phyloP scores from a whole-genome alignment of 2,329 filamentous ascomycete species.

The Zasmidium cellare region DNA sequence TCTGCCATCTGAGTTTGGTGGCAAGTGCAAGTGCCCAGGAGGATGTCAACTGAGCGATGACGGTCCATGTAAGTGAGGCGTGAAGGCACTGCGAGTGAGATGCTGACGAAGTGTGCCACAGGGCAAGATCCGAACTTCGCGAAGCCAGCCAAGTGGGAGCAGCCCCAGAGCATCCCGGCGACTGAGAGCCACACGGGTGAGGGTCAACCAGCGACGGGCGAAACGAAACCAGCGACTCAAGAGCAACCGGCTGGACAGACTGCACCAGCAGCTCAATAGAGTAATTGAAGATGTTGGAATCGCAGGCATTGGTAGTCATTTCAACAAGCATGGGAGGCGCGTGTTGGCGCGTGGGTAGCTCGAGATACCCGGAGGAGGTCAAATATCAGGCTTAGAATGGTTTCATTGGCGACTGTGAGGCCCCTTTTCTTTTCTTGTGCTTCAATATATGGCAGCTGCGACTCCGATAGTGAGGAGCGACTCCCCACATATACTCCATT shows the following conservation, averaged over 20 bases:
- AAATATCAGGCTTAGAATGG: conserved; percentile 9
- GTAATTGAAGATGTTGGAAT: neutral
- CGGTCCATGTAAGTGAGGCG: conserved; percentile 66
- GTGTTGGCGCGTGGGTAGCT: conserved; percentile 8
- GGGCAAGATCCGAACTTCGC: conserved; percentile 68
- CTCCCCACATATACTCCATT: neutral
- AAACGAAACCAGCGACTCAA: conserved; percentile 18
- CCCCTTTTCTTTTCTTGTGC: neutral
- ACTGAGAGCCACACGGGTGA: conserved; percentile 33
- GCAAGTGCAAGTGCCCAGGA: conserved; percentile 75
- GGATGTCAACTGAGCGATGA: conserved; percentile 86
- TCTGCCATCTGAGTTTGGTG: conserved; percentile 82
- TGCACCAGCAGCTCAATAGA: conserved; percentile 23
- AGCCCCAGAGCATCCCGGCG: conserved; percentile 38
- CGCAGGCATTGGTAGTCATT: neutral
- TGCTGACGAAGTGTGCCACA: conserved; percentile 20
- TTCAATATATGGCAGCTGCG: neutral
- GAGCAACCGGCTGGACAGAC: conserved; percentile 27
- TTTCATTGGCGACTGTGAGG: neutral
- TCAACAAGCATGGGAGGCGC: conserved; percentile 9
- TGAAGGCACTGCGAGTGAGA: neutral
- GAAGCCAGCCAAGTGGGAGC: conserved; percentile 55
- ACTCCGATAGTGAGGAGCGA: no score
- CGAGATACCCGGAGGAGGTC: conserved; percentile 9
- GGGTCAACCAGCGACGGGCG: conserved; percentile 26